Percentiles rank a stretch among this genome's conserved stretches.
Conservation (phyloP, 306 rosid genomes). For the Casuarina cunninghamiana region DNA sequence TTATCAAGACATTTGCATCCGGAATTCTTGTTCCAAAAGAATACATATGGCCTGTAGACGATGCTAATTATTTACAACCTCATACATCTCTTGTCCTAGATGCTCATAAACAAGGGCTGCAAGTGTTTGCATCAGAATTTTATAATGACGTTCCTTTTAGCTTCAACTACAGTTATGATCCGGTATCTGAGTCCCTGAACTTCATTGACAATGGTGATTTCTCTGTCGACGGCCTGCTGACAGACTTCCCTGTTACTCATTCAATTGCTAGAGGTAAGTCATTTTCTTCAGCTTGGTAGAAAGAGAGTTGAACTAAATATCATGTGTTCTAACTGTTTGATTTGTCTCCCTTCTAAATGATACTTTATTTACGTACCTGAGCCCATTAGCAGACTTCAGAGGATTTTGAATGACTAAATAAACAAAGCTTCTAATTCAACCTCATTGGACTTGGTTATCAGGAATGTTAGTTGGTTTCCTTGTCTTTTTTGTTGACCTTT, state of each 20-base stretch:
- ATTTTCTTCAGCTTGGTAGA: slow-evolving; percentile 8
- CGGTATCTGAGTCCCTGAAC: slow-evolving; percentile 63
- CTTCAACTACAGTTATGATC: slow-evolving; percentile 75
- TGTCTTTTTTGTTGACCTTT: neutral
- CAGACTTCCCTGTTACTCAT: slow-evolving; percentile 83
- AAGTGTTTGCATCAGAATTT: too few species aligned
- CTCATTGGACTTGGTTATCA: neutral
- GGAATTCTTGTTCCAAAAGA: too few species aligned
- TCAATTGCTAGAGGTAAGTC: slow-evolving; percentile 65
- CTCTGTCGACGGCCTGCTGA: slow-evolving; percentile 79
- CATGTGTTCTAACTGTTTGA: neutral
- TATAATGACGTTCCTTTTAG: too few species aligned
- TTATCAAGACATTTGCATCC: too few species aligned
- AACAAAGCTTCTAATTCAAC: neutral
- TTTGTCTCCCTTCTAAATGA: neutral
- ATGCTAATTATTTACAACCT: too few species aligned
- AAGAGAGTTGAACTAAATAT: neutral
- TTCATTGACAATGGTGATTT: slow-evolving; percentile 72
- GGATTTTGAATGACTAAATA: neutral
- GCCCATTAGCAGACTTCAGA: neutral
- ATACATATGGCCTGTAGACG: too few species aligned
- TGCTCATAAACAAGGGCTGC: too few species aligned
- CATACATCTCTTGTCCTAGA: too few species aligned
- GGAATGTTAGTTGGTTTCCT: neutral
- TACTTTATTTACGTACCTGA: neutral